Conservation (phyloP, 441 rosid genomes). For the Pelargonium citronellum region DNA sequence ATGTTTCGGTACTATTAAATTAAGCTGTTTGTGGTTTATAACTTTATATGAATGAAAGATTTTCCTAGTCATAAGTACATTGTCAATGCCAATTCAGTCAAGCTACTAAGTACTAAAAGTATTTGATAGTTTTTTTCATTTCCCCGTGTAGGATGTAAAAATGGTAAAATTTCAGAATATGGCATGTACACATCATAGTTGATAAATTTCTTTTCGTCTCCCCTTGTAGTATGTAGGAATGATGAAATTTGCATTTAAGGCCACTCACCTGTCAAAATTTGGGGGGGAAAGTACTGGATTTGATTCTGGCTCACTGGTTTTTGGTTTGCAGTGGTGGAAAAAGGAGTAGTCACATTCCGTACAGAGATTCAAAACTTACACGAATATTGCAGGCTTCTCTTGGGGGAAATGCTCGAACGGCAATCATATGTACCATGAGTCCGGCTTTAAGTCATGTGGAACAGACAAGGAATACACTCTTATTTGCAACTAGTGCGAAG, state of each 20-base stretch:
- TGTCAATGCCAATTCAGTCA: too few species aligned
- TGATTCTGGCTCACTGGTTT: neutral
- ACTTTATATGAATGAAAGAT: neutral
- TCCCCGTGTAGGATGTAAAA: neutral
- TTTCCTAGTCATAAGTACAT: neutral
- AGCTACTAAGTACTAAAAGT: neutral
- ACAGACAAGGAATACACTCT: constrained; percentile 92
- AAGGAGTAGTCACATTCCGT: constrained; percentile 89
- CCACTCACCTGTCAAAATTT: neutral
- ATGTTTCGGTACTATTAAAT: too few species aligned
- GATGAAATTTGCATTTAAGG: neutral
- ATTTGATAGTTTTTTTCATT: neutral
- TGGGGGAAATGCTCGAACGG: constrained; percentile 98
- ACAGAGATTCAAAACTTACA: constrained; percentile 95
- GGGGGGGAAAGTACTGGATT: neutral
- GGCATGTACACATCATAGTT: too few species aligned
- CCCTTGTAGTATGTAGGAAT: too few species aligned
- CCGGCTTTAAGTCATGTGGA: constrained; percentile 85
- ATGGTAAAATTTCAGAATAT: too few species aligned
- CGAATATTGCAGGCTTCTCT: constrained; percentile 95
- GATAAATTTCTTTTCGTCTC: neutral
- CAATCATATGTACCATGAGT: constrained; percentile 91
- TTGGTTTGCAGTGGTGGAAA: constrained; percentile 67
- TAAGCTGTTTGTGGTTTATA: neutral
- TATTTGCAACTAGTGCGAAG: constrained; percentile 93